A percentile compares a stretch with the other conserved stretches of the same genome.
phyloP scores from a whole-genome alignment of 495 filamentous ascomycete genomes.

The Neurospora intermedia region DNA sequence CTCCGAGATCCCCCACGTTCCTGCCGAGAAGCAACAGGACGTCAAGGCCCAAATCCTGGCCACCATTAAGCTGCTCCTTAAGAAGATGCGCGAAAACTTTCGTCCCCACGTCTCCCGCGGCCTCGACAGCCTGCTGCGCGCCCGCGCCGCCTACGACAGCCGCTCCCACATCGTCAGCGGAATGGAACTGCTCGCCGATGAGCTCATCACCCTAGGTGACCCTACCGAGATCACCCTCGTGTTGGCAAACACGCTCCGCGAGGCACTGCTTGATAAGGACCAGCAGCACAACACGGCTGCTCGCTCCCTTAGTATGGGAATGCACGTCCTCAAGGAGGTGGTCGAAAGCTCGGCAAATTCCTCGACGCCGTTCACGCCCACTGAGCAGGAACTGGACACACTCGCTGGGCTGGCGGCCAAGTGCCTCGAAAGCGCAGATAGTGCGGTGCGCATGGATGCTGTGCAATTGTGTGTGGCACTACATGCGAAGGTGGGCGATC shows the following conservation, averaged over 20 bases:
- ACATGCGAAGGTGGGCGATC: constrained; percentile 55
- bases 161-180: constrained; percentile 44
- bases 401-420: constrained; percentile 46
- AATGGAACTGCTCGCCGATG: constrained; percentile 42
- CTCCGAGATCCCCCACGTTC: constrained; percentile 21
- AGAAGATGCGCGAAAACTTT: constrained; percentile 53
- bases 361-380: constrained; percentile 25
- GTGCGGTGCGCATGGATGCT: constrained; percentile 69
- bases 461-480: constrained; percentile 67
- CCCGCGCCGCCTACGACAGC: constrained; percentile 50
- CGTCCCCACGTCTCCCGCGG: constrained; percentile 52
- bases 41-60: constrained; percentile 75
- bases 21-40: constrained; percentile 51
- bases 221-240: constrained; percentile 36
- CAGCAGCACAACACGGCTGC: constrained; percentile 11
- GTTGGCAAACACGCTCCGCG: constrained; percentile 29
- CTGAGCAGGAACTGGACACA: constrained; percentile 30
- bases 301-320: constrained; percentile 45
- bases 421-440: constrained; percentile 59
- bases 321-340: constrained; percentile 46
- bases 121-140: constrained; percentile 55
- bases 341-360: constrained; percentile 25
- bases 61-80: constrained; percentile 68
- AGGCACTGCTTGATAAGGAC: constrained; percentile 7
- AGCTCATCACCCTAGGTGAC: constrained; percentile 41